A percentile compares a stretch with the other conserved stretches of the same genome.
These are phyloP conservation scores for Pyrenochaeta sp. DNA, from an alignment of 2,329 filamentous ascomycete species.

Conservation along the genomic window DNA sequence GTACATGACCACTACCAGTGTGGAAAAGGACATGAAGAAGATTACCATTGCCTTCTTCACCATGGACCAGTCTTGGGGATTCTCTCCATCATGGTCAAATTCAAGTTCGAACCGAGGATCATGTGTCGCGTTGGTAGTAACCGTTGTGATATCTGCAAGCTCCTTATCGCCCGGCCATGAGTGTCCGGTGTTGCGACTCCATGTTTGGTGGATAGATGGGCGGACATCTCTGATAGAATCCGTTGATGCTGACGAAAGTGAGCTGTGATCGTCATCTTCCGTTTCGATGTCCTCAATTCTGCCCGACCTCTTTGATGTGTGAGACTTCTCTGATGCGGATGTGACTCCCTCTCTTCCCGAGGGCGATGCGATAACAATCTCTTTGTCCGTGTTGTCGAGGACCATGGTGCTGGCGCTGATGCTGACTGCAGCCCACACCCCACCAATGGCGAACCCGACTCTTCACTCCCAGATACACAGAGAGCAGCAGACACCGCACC, in stretches of 20 bases:
- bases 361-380: slow-evolving; percentile 10
- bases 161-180: slow-evolving; percentile 36
- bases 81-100: slow-evolving; percentile 67
- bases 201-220: slow-evolving; percentile 40
- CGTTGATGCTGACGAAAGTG: slow-evolving; percentile 37
- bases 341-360: neutral
- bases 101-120: slow-evolving; percentile 75
- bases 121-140: slow-evolving; percentile 49
- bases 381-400: slow-evolving; percentile 13
- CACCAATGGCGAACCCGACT: slow-evolving; percentile 7
- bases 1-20: slow-evolving; percentile 63
- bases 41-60: slow-evolving; percentile 65
- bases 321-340: slow-evolving; percentile 4
- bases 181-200: slow-evolving; percentile 45
- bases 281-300: slow-evolving; percentile 13
- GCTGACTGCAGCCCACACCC: slow-evolving; percentile 3
- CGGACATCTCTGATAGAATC: slow-evolving; percentile 17
- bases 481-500: neutral
- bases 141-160: slow-evolving; percentile 34
- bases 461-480: neutral
- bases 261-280: slow-evolving; percentile 30
- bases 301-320: slow-evolving; percentile 9
- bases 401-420: slow-evolving; percentile 16
- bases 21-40: slow-evolving; percentile 65
- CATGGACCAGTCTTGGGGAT: slow-evolving; percentile 74